These are phyloP conservation scores for Colletotrichum lupini DNA, from an alignment of 2,329 filamentous ascomycete species.

Conservation along the genomic window DNA sequence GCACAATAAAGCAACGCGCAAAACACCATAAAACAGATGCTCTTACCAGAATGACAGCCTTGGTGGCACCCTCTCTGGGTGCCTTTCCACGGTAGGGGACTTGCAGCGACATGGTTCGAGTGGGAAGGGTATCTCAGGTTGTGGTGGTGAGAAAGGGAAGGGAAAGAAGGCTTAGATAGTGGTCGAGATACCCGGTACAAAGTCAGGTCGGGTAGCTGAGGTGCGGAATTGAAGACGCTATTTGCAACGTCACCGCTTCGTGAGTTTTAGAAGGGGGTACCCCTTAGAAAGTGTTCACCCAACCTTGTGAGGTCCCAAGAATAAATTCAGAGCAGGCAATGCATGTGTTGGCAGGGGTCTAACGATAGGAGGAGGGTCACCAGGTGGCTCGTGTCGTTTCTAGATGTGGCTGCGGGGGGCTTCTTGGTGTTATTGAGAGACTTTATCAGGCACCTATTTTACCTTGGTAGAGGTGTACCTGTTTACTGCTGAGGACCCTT, in stretches of 20 bases:
- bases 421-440: background rate
- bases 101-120: constrained; percentile 63
- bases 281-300: constrained; percentile 24
- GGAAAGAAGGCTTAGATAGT: background rate
- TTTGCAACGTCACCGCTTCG: constrained; percentile 36
- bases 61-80: constrained; percentile 73
- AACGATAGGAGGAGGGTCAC: background rate
- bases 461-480: background rate
- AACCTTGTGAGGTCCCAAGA: constrained; percentile 19
- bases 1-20: constrained; percentile 34
- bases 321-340: constrained; percentile 13
- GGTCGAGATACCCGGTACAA: background rate
- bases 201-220: constrained; percentile 8
- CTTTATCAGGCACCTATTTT: background rate
- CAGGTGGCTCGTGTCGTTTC: constrained; percentile 7
- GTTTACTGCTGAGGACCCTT: background rate
- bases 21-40: background rate
- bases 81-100: constrained; percentile 64
- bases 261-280: constrained; percentile 11
- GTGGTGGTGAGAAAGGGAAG: constrained; percentile 15
- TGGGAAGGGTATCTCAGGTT: constrained; percentile 27
- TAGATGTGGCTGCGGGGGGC: constrained; percentile 1
- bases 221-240: background rate
- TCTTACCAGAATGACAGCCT: constrained; percentile 90
- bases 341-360: constrained; percentile 18